Percentiles rank a stretch among this genome's conserved stretches.
Evolutionary conservation across 2,329 filamentous ascomycete species (phyloP).

Genomic region (Trichophyton benhamiae): DNA sequence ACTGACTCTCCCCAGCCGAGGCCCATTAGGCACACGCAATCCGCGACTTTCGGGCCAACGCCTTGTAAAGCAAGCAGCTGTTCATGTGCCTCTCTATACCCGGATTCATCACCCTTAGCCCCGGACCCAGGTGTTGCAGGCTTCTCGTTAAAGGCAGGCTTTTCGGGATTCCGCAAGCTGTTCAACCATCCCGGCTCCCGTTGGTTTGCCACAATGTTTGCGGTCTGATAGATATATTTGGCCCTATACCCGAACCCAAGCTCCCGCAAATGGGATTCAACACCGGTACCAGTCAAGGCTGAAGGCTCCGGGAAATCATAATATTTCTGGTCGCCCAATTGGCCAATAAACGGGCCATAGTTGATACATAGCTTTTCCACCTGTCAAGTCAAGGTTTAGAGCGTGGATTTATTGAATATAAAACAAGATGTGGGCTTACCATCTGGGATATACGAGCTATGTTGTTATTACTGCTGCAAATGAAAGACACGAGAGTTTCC

Average conservation of each 20-base stretch:
- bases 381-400: conserved; percentile 24
- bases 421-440: conserved; percentile 38
- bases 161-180: conserved; percentile 63
- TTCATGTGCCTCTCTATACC: conserved; percentile 69
- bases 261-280: conserved; percentile 66
- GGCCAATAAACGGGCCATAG: conserved; percentile 66
- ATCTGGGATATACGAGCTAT: conserved; percentile 91
- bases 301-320: conserved; percentile 77
- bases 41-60: conserved; percentile 91
- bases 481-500: conserved; percentile 88
- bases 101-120: conserved; percentile 39
- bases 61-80: conserved; percentile 67
- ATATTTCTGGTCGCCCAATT: conserved; percentile 57
- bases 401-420: neutral
- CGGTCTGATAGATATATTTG: conserved; percentile 82
- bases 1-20: conserved; percentile 91
- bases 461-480: conserved; percentile 98
- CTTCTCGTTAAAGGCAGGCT: conserved; percentile 44
- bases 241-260: conserved; percentile 92
- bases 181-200: conserved; percentile 65
- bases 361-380: conserved; percentile 76
- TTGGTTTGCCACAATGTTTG: conserved; percentile 56
- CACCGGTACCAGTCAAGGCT: conserved; percentile 57
- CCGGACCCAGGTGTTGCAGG: conserved; percentile 28
- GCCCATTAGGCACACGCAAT: conserved; percentile 94